These are phyloP conservation scores for Trametes gibbosa DNA, from an alignment of 768 basidiomycete genomes.

Conservation along the genomic window DNA sequence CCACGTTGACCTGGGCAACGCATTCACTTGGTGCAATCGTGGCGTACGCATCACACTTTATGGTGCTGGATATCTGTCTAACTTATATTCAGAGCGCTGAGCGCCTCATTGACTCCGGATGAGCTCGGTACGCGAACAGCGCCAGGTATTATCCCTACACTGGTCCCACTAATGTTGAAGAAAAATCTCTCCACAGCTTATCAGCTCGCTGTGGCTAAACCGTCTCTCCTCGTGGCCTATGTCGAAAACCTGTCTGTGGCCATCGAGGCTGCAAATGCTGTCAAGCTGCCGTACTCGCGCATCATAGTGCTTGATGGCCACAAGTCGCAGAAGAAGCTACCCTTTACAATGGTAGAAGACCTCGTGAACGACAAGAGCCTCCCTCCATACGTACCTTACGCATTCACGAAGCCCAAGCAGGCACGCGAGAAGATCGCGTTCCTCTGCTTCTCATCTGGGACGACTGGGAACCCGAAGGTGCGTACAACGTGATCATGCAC, in stretches of 20 bases:
- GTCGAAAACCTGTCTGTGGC: constrained; percentile 22
- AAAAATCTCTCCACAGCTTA: constrained; percentile 13
- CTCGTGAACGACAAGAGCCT: not conserved
- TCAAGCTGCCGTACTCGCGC: constrained; percentile 19
- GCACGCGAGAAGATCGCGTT: constrained; percentile 17
- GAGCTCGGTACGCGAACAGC: constrained; percentile 9
- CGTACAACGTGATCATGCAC: not conserved
- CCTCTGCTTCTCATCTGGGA: constrained; percentile 22
- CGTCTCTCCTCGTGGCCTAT: constrained; percentile 24
- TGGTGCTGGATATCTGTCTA: not conserved
- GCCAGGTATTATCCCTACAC: no score
- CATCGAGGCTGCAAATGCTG: constrained; percentile 18
- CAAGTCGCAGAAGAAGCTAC: not conserved
- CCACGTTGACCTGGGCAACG: constrained; percentile 8
- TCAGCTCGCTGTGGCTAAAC: constrained; percentile 27
- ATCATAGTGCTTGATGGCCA: constrained; percentile 24
- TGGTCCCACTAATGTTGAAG: not conserved
- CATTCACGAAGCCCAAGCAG: constrained; percentile 9
- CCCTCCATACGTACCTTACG: not conserved
- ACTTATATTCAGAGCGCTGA: not conserved
- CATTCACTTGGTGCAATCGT: constrained; percentile 16
- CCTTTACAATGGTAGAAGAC: constrained; percentile 1
- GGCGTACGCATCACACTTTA: constrained; percentile 4
- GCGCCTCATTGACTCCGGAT: constrained; percentile 1
- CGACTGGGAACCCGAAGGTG: constrained; percentile 22